phyloP scores from a whole-genome alignment of 192 early-diverging fungal species.

The Backusella mclennaniae region DNA sequence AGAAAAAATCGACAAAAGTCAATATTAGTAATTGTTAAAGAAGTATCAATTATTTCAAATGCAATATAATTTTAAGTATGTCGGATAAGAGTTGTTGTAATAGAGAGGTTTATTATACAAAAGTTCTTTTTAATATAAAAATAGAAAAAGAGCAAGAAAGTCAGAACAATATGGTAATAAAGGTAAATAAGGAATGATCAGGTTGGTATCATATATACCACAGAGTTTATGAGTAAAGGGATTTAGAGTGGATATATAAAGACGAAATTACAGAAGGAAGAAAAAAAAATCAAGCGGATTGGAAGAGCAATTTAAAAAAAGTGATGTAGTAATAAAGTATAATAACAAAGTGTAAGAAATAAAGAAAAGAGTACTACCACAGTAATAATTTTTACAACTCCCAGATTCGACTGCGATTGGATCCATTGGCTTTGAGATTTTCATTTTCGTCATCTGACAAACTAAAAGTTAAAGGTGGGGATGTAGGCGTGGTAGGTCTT shows the following conservation, averaged over 20 bases:
- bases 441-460: constrained; percentile 5
- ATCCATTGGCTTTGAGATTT: neutral
- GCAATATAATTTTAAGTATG: neutral
- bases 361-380: neutral
- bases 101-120: neutral
- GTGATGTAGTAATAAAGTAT: neutral
- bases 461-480: neutral
- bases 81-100: neutral
- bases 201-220: neutral
- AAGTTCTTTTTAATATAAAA: constrained; percentile 1
- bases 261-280: neutral
- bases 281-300: neutral
- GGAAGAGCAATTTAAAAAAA: neutral
- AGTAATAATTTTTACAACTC: neutral
- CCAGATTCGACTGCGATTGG: neutral
- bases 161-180: neutral
- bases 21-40: neutral
- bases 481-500: constrained; percentile 7
- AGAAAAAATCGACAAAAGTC: neutral
- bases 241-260: neutral
- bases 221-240: neutral
- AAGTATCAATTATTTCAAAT: neutral
- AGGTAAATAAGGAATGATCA: neutral
- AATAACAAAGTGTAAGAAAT: neutral
- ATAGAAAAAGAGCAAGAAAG: constrained; percentile 1